phyloP scores from a whole-genome alignment of 2,329 filamentous ascomycete species.

The Colletotrichum destructivum region DNA sequence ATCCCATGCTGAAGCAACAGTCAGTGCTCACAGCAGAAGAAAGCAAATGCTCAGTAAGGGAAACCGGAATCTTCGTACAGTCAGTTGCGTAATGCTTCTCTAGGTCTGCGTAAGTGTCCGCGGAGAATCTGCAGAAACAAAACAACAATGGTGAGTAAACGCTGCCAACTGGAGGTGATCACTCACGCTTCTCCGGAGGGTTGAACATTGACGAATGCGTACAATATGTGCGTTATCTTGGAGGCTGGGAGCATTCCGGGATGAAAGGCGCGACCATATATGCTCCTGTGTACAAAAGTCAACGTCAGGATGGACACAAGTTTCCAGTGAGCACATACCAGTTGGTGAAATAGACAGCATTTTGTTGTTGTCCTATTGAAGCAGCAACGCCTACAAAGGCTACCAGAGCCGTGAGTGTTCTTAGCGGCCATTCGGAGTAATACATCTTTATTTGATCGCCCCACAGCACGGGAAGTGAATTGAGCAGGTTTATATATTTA shows the following conservation, averaged over 20 bases:
- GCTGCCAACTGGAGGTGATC: neutral
- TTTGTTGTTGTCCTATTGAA: neutral
- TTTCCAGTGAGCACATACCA: neutral
- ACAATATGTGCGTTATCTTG: conserved; percentile 14
- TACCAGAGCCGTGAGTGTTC: neutral
- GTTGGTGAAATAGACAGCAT: neutral
- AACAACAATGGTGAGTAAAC: conserved; percentile 13
- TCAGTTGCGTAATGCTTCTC: conserved; percentile 82
- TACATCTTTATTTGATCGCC: neutral
- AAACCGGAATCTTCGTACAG: conserved; percentile 57
- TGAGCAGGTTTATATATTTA: neutral
- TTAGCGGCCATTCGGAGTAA: neutral
- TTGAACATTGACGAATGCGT: conserved; percentile 14
- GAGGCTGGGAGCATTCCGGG: conserved; percentile 12
- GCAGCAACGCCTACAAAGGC: neutral
- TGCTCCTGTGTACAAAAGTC: neutral
- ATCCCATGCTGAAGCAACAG: conserved; percentile 64
- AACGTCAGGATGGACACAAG: neutral
- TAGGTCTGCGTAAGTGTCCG: conserved; percentile 77
- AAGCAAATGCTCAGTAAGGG: neutral
- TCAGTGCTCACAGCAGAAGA: neutral
- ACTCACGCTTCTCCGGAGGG: conserved; percentile 18
- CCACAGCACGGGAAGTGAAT: neutral
- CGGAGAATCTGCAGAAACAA: conserved; percentile 65
- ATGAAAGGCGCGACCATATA: conserved; percentile 13